phyloP scores from a whole-genome alignment of 2,329 filamentous ascomycete species.

The Byssothecium circinans region DNA sequence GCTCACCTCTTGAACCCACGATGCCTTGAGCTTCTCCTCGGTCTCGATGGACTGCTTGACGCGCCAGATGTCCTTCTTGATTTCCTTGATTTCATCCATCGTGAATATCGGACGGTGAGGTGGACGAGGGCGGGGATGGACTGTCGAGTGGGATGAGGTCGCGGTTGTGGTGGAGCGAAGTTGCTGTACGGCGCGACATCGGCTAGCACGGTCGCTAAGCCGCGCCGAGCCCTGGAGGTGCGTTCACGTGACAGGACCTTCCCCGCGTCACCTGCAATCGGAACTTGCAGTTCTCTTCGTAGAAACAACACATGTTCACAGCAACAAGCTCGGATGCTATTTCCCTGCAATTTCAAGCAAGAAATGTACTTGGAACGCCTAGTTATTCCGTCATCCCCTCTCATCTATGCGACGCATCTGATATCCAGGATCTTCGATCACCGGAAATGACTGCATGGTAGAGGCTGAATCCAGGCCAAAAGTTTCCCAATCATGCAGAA shows the following conservation, averaged over 20 bases:
- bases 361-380: too few species aligned
- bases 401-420: too few species aligned
- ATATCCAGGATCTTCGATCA: too few species aligned
- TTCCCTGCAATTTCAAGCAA: too few species aligned
- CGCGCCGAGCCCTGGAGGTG: neutral
- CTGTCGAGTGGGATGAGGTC: constrained; percentile 3
- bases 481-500: neutral
- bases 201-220: neutral
- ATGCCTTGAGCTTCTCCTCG: constrained; percentile 22
- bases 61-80: constrained; percentile 30
- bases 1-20: constrained; percentile 21
- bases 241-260: too few species aligned
- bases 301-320: neutral
- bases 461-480: neutral
- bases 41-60: constrained; percentile 27
- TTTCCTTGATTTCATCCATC: constrained; percentile 28
- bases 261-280: too few species aligned
- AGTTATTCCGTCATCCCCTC: too few species aligned
- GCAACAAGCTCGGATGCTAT: too few species aligned
- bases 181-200: neutral
- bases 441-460: neutral
- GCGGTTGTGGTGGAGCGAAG: neutral
- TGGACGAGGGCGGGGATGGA: constrained; percentile 1
- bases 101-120: constrained; percentile 9
- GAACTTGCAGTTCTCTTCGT: too few species aligned